Base-by-base conservation (phyloP, 257 asterid genomes). In the Capsicum chinense region DNA sequence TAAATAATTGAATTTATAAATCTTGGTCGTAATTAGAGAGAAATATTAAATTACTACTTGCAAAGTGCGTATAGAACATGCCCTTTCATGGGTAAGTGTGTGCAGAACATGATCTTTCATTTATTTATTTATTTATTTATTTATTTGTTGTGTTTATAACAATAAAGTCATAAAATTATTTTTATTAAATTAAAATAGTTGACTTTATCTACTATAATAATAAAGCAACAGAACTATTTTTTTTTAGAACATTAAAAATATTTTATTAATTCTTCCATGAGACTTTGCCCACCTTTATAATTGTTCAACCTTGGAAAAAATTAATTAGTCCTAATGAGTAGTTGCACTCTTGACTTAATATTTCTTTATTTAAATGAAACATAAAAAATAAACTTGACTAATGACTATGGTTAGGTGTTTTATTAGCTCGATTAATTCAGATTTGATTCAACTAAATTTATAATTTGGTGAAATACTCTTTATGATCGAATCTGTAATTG, bases 1-100 rank as follows among this genome's bases (percentile, higher is more conserved):
- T 47, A 71, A 71, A n/a, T 71, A 47, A 44, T n/a, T 15, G 2
- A 71, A 42, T 17, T n/a, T 5, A 47, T 7, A 73, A 47, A 47
- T 47, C 39, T 71, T n/a, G 16, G 2, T 44, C 2, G 42, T 9
- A 17, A 71, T 10, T n/a, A 7, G 39, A n/a, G n/a, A 9, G 57
- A 71, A 17, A 71, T 47, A 70, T 16, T 70, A 71, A 47, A 71
- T 47, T 39, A 39, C 5, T 71, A 73, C 21, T 37, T 73, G n/a
- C 39, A 3, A 47, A 47, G 80, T 73, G 59, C 47, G 80, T n/a
- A 19, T n/a, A n/a, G 12, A n/a, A 19, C 80, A 73, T 73, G 80
- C 80, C 58, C 39, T 19, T 47, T 73, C 79, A 44, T 47, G 79
- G 58, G 79, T 13, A 17, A 70, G 11, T n/a, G 58, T 71, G 39